Evolutionary conservation across 257 asterid species (phyloP).

Genomic region (Lycium barbarum): DNA sequence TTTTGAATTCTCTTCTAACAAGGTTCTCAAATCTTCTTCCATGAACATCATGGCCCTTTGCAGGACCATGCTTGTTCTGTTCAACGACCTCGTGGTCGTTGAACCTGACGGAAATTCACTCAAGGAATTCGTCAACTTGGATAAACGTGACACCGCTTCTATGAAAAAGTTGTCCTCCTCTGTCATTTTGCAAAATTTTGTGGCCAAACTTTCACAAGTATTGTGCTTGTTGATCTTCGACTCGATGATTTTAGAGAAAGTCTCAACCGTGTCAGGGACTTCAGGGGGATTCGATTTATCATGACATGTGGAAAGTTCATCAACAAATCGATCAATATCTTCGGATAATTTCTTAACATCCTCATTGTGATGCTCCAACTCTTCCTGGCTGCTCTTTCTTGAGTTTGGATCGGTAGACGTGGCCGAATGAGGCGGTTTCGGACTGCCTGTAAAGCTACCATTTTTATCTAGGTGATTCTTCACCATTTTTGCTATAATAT

Average conservation of each 20-base stretch:
- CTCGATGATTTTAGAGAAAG: slow-evolving; percentile 55
- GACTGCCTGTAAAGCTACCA: slow-evolving; percentile 14
- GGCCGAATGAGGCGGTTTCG: slow-evolving; percentile 4
- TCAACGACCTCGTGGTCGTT: slow-evolving; percentile 42
- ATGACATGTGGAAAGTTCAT: slow-evolving; percentile 37
- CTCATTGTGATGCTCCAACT: neutral
- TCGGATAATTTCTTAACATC: slow-evolving; percentile 33
- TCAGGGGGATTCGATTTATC: slow-evolving; percentile 57
- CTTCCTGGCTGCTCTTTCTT: neutral
- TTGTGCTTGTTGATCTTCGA: slow-evolving; percentile 50
- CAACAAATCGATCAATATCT: slow-evolving; percentile 54
- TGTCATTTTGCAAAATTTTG: slow-evolving; percentile 38
- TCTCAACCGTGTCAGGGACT: slow-evolving; percentile 57
- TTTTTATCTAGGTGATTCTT: slow-evolving; percentile 38
- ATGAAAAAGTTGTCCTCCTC: slow-evolving; percentile 61
- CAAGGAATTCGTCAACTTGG: slow-evolving; percentile 50
- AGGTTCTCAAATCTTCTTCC: slow-evolving; percentile 67
- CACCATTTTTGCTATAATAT: slow-evolving; percentile 40
- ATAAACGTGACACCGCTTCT: slow-evolving; percentile 58
- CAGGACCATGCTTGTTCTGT: slow-evolving; percentile 63
- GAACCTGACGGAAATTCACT: slow-evolving; percentile 53
- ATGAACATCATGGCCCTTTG: slow-evolving; percentile 73
- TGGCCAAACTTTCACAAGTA: slow-evolving; percentile 32
- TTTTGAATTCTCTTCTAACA: slow-evolving; percentile 57
- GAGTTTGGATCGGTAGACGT: neutral